phyloP scores from a whole-genome alignment of 805 yeast species.

The Kodamaea kaohsiungensis region DNA sequence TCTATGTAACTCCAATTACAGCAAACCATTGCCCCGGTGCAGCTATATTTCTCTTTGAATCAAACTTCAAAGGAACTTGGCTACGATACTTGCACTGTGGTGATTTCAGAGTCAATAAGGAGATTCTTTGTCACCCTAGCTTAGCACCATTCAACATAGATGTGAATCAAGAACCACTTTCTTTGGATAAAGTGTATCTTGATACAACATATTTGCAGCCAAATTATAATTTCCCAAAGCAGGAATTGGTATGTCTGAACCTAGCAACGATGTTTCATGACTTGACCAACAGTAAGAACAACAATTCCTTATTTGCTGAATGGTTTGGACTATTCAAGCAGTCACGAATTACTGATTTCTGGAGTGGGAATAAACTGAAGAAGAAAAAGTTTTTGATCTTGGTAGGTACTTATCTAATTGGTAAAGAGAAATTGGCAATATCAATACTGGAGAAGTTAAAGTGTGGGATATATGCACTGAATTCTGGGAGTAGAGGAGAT shows the following conservation, averaged over 20 bases:
- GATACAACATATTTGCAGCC: constrained; percentile 92
- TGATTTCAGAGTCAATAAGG: constrained; percentile 74
- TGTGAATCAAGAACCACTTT: constrained; percentile 6
- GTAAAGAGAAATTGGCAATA: constrained; percentile 85
- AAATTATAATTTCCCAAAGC: constrained; percentile 73
- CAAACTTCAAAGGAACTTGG: constrained; percentile 23
- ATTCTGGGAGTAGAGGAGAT: constrained; percentile 45
- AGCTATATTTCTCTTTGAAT: constrained; percentile 70
- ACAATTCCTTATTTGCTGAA: constrained; percentile 21
- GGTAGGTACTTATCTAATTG: constrained; percentile 89
- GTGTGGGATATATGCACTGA: constrained; percentile 57
- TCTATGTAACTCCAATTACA: constrained; percentile 62
- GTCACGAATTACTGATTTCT: constrained; percentile 42
- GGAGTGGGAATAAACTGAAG: constrained; percentile 10
- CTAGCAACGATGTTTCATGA: constrained; percentile 55
- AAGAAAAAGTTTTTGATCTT: constrained; percentile 53
- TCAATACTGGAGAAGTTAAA: constrained; percentile 53
- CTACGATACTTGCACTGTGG: constrained; percentile 77
- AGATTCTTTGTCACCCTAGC: constrained; percentile 46
- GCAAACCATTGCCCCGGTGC: constrained; percentile 99
- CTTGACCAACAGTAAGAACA: constrained; percentile 21
- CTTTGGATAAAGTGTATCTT: constrained; percentile 66
- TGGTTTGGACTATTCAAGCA: constrained; percentile 40
- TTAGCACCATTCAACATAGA: constrained; percentile 21
- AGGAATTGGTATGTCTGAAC: constrained; percentile 60